Percentiles rank a stretch among this genome's conserved stretches.
phyloP scores from a whole-genome alignment of 1,284 basidiomycete genomes.

The Malassezia sympodialis region DNA sequence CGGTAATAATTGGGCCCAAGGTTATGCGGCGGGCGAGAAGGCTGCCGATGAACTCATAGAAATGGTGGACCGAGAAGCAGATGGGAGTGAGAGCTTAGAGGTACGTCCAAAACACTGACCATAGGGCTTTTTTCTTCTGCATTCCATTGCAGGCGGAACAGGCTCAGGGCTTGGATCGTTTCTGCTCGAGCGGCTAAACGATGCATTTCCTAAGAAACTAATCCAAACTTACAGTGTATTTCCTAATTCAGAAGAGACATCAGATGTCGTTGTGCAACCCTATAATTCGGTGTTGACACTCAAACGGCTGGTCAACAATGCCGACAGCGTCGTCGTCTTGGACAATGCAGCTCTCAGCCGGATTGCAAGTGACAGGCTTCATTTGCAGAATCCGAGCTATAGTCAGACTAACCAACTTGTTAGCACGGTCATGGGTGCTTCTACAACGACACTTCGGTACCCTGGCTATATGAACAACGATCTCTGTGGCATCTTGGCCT shows the following conservation, averaged over 20 bases:
- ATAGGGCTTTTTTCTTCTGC: slow-evolving; percentile 96
- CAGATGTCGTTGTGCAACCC: slow-evolving; percentile 64
- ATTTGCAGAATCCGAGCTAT: slow-evolving; percentile 81
- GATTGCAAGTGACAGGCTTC: slow-evolving; percentile 81
- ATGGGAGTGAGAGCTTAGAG: slow-evolving; percentile 94
- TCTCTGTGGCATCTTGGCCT: slow-evolving; percentile 81
- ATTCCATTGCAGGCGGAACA: slow-evolving; percentile 96
- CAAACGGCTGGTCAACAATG: slow-evolving; percentile 88
- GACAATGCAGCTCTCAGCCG: slow-evolving; percentile 89
- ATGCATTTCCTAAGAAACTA: slow-evolving; percentile 96
- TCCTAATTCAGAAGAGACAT: slow-evolving; percentile 58
- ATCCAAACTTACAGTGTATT: slow-evolving; percentile 99
- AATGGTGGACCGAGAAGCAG: slow-evolving; percentile 96
- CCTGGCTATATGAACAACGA: slow-evolving; percentile 99
- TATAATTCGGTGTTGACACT: slow-evolving; percentile 92
- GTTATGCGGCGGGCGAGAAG: slow-evolving; percentile 68
- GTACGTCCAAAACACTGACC: slow-evolving; percentile 51
- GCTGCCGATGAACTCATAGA: slow-evolving; percentile 97
- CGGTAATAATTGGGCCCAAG: slow-evolving; percentile 97
- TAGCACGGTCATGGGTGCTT: slow-evolving; percentile 57
- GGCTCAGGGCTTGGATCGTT: slow-evolving; percentile 96
- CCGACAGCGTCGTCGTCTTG: slow-evolving; percentile 91
- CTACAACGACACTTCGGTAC: slow-evolving; percentile 91
- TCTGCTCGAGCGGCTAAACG: slow-evolving; percentile 86
- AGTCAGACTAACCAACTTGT: slow-evolving; percentile 53